These are phyloP conservation scores for Hypoxylon subgilvum DNA, from an alignment of 495 filamentous ascomycete genomes.

Conservation along the genomic window DNA sequence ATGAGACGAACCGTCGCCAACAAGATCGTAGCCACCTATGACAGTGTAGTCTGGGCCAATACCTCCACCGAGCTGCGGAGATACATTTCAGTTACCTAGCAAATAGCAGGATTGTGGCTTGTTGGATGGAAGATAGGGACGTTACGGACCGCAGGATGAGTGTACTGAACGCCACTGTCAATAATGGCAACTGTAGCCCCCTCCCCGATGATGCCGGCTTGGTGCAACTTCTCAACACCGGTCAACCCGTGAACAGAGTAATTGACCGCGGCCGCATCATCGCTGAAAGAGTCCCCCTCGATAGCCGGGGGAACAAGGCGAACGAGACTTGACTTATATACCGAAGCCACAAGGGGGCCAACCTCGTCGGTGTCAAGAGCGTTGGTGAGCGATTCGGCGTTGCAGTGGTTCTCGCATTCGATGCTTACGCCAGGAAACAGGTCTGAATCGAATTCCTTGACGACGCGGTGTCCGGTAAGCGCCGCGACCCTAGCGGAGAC, in stretches of 20 bases:
- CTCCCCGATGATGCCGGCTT: constrained; percentile 39
- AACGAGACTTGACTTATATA: constrained; percentile 23
- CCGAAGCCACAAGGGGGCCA: constrained; percentile 34
- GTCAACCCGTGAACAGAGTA: constrained; percentile 42
- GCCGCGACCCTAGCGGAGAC: constrained; percentile 6
- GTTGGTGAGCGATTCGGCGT: constrained; percentile 32
- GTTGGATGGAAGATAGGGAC: too few relatives aligned
- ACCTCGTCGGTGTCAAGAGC: constrained; percentile 34
- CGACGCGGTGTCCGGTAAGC: constrained; percentile 14
- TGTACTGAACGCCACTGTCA: constrained; percentile 56
- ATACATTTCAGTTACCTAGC: neutral
- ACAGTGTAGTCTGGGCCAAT: constrained; percentile 46
- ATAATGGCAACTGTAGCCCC: constrained; percentile 43
- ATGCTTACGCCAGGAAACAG: constrained; percentile 43
- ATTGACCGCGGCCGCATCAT: constrained; percentile 29
- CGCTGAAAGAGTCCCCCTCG: constrained; percentile 22
- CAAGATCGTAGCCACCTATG: constrained; percentile 45
- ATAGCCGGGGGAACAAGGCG: constrained; percentile 16
- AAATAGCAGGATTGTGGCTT: too few relatives aligned
- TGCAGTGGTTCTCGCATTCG: constrained; percentile 22
- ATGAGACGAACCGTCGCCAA: constrained; percentile 29
- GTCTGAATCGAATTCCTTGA: constrained; percentile 43
- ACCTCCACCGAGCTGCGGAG: constrained; percentile 43
- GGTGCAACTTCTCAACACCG: constrained; percentile 43
- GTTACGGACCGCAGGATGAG: constrained; percentile 51